phyloP scores from a whole-genome alignment of 2,329 filamentous ascomycete genomes.

The Atkinsonella hypoxylon region DNA sequence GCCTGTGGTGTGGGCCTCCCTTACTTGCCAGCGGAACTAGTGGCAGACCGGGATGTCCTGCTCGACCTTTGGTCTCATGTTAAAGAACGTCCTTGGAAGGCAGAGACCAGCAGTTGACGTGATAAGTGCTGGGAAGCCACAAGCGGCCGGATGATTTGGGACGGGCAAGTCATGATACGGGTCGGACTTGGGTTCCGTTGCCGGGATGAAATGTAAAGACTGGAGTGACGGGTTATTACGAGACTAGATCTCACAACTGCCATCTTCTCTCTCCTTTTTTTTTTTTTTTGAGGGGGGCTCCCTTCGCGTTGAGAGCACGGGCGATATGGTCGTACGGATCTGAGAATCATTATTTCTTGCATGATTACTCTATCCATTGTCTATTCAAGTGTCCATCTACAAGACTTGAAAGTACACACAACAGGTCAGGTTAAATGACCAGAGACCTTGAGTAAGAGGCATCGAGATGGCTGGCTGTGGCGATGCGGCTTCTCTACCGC shows the following conservation, averaged over 20 bases:
- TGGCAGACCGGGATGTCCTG: neutral
- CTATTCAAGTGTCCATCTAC: neutral
- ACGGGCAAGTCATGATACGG: neutral
- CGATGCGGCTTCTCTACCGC: constrained; percentile 11
- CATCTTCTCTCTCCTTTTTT: neutral
- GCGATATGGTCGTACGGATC: neutral
- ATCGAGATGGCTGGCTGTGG: constrained; percentile 5
- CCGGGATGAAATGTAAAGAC: constrained; percentile 5
- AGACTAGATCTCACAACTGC: neutral
- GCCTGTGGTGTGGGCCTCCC: too few relatives aligned
- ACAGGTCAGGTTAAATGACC: neutral
- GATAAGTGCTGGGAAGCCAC: neutral
- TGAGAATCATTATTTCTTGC: neutral
- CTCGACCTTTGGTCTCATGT: neutral
- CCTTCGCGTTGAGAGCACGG: neutral
- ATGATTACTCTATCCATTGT: neutral
- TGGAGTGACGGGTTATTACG: neutral
- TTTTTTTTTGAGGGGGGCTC: too few relatives aligned
- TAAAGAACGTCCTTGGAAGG: neutral
- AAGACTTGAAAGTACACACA: neutral
- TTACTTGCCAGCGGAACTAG: neutral
- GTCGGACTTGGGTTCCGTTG: neutral
- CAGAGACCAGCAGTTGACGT: neutral
- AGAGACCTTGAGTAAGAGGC: neutral
- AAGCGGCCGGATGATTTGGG: neutral